Evolutionary conservation across 352 stramenopile genomes (phyloP).

Genomic region (Pythium brachiatum): DNA sequence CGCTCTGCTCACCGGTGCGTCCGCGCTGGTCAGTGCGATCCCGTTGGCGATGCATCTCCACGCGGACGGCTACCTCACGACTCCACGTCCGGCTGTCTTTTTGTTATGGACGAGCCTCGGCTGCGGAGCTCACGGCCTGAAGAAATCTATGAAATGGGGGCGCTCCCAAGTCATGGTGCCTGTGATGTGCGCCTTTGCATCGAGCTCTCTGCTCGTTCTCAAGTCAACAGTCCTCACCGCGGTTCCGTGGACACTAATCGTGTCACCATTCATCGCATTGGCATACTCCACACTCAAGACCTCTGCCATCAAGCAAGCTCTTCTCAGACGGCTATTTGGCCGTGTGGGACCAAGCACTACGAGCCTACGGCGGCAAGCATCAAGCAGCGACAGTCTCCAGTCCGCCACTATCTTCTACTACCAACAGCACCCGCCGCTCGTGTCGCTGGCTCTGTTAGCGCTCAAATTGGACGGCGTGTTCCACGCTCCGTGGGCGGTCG

Average conservation of each 20-base stretch:
- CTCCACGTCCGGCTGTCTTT: conserved; percentile 1
- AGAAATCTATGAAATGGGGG: not conserved
- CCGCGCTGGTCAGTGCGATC: not conserved
- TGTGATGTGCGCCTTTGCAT: not conserved
- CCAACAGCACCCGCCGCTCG: conserved; percentile 8
- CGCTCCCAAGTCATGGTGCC: not conserved
- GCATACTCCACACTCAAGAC: not conserved
- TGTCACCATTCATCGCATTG: not conserved
- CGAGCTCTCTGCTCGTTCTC: conserved; percentile 5
- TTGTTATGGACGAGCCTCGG: not conserved
- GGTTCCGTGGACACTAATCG: conserved; percentile 7
- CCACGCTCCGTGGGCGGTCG: not conserved
- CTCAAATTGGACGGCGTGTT: conserved; percentile 15
- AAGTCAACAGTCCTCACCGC: not conserved
- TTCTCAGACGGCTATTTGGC: not conserved
- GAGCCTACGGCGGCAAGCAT: not conserved
- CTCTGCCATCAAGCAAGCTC: not conserved
- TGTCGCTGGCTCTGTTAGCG: conserved; percentile 10
- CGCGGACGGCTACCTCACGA: conserved; percentile 2
- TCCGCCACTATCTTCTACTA: conserved; percentile 4
- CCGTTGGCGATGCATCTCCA: conserved; percentile 10
- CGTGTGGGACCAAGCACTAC: not conserved
- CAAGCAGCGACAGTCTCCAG: conserved; percentile 1
- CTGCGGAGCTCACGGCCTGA: not conserved
- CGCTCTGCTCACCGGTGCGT: not conserved